A percentile compares a stretch with the other conserved stretches of the same genome.
Conservation (phyloP, 208 protist genomes). For the Leishmania amazonensis region DNA sequence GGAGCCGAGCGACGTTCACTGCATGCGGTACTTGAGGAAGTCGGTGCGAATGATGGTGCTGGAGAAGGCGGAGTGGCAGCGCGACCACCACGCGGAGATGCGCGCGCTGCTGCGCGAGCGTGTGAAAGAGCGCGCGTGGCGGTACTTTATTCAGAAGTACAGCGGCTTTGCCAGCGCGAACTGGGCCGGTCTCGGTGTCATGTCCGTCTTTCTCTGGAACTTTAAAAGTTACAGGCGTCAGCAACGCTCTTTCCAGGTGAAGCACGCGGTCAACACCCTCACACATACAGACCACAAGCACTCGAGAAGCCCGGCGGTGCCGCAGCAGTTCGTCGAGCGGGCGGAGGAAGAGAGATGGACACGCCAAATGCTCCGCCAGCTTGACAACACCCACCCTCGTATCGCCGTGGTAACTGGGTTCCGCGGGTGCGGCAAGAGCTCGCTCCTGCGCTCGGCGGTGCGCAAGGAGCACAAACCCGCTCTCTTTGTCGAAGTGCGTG, state of each 20-base stretch:
- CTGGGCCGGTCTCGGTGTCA: conserved; percentile 58
- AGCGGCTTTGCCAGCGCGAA: conserved; percentile 72
- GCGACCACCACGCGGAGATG: conserved; percentile 56
- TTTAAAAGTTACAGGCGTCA: conserved; percentile 65
- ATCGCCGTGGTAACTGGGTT: conserved; percentile 64
- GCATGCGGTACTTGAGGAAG: conserved; percentile 57
- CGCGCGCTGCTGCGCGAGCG: conserved; percentile 58
- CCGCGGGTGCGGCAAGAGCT: conserved; percentile 64
- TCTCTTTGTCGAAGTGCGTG: conserved; percentile 77
- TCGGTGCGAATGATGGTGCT: conserved; percentile 53
- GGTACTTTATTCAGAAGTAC: conserved; percentile 76
- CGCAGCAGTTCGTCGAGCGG: conserved; percentile 47
- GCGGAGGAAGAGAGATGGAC: conserved; percentile 69
- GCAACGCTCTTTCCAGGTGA: conserved; percentile 66
- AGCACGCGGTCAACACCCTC: conserved; percentile 69
- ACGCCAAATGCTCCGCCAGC: conserved; percentile 68
- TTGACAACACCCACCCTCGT: conserved; percentile 70
- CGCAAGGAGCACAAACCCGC: conserved; percentile 78
- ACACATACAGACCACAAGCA: conserved; percentile 37
- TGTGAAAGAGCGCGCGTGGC: conserved; percentile 62
- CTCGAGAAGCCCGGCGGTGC: conserved; percentile 15
- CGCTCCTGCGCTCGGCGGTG: conserved; percentile 63
- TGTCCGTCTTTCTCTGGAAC: conserved; percentile 76
- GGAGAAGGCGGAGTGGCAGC: conserved; percentile 75
- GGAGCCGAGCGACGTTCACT: conserved; percentile 43